Evolutionary conservation across 2,329 filamentous ascomycete species (phyloP).

Genomic region (Pestalotiopsis sp.): DNA sequence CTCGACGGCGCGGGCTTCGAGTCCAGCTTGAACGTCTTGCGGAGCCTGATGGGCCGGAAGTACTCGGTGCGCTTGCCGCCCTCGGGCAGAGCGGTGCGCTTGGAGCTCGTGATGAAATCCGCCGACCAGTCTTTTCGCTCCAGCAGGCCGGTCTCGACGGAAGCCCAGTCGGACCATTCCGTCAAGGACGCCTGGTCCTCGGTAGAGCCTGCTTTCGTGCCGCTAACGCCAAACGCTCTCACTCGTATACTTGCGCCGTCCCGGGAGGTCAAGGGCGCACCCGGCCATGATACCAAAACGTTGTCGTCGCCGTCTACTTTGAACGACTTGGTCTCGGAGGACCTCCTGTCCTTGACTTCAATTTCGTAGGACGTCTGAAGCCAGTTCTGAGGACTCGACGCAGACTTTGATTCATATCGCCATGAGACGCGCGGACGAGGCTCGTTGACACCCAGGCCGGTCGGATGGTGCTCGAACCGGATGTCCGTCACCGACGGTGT

Average conservation of each 20-base stretch:
- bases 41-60: constrained; percentile 5
- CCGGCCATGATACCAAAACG: constrained; percentile 8
- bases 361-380: constrained; percentile 5
- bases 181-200: neutral
- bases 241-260: constrained; percentile 4
- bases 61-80: neutral
- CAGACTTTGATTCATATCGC: neutral
- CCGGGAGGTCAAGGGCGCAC: neutral
- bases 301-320: neutral
- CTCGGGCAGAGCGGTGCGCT: neutral
- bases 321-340: neutral
- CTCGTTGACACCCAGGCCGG: constrained; percentile 1
- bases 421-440: constrained; percentile 8
- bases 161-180: constrained; percentile 8
- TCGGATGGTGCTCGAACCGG: constrained; percentile 12
- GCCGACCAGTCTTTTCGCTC: neutral
- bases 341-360: neutral
- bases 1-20: constrained; percentile 21
- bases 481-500: neutral
- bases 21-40: neutral
- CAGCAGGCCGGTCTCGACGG: constrained; percentile 10
- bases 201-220: neutral
- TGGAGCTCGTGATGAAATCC: constrained; percentile 6
- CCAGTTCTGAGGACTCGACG: neutral
- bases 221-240: neutral